Evolutionary conservation across 768 basidiomycete genomes (phyloP).

Genomic region (Saitozyma podzolica): DNA sequence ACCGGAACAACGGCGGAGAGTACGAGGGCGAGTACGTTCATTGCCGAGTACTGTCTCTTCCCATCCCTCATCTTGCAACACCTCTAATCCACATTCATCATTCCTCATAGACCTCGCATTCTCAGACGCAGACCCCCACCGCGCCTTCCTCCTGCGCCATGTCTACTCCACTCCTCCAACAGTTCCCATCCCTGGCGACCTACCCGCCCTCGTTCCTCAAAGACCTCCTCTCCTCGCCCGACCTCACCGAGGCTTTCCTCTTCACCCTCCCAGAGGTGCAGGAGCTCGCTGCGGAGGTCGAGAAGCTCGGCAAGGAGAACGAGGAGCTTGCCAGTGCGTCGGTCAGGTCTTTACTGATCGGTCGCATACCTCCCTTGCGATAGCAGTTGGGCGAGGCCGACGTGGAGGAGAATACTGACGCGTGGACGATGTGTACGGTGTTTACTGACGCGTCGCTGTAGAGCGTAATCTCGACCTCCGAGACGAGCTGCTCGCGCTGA

Average conservation of each 20-base stretch:
- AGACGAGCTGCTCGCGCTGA: slow-evolving; percentile 70
- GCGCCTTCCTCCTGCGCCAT: slow-evolving; percentile 8
- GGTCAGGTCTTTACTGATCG: neutral
- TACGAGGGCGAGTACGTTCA: too few species aligned
- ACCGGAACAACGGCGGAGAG: too few species aligned
- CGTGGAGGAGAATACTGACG: neutral
- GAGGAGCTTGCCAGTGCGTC: slow-evolving; percentile 78
- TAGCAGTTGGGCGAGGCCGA: neutral
- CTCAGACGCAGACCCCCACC: too few species aligned
- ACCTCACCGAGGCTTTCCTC: slow-evolving; percentile 84
- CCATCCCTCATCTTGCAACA: too few species aligned
- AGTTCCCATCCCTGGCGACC: slow-evolving; percentile 44
- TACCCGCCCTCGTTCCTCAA: slow-evolving; percentile 60
- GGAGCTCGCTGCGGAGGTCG: slow-evolving; percentile 70
- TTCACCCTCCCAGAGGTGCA: slow-evolving; percentile 75
- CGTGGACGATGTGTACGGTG: too few species aligned
- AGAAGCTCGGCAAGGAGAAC: slow-evolving; percentile 78
- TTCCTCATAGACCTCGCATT: too few species aligned
- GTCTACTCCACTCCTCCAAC: slow-evolving; percentile 47
- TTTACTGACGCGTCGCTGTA: slow-evolving; percentile 45
- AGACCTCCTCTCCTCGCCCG: slow-evolving; percentile 75
- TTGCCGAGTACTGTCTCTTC: too few species aligned
- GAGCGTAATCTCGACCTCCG: slow-evolving; percentile 75
- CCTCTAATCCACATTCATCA: too few species aligned
- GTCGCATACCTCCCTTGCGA: neutral